These are phyloP conservation scores for Crucihimalaya himalaica DNA, from an alignment of 345 rosid genomes.

Conservation along the genomic window DNA sequence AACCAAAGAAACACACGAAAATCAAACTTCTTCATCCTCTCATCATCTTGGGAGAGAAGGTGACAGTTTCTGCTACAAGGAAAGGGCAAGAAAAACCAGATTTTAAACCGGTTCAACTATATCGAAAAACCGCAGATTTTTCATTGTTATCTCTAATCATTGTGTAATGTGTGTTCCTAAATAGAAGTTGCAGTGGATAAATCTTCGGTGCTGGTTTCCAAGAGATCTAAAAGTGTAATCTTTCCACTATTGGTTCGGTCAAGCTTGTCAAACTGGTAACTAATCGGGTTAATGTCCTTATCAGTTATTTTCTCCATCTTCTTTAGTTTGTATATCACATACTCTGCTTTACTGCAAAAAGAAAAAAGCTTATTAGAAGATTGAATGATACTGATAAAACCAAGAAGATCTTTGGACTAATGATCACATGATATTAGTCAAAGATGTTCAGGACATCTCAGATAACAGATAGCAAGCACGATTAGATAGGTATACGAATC, in stretches of 20 bases:
- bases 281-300: slow-evolving; percentile 53
- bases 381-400: neutral
- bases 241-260: slow-evolving; percentile 72
- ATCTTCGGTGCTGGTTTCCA: slow-evolving; percentile 39
- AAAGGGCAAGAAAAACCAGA: neutral
- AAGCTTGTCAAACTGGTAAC: slow-evolving; percentile 59
- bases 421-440: neutral
- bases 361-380: neutral
- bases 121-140: neutral
- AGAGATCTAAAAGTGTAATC: slow-evolving; percentile 74
- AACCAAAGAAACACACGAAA: neutral
- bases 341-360: slow-evolving; percentile 66
- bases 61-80: neutral
- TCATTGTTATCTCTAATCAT: neutral
- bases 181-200: slow-evolving; percentile 19
- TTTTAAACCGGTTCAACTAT: neutral
- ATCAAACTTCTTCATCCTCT: neutral
- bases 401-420: neutral
- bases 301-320: slow-evolving; percentile 72
- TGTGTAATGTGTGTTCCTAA: slow-evolving; percentile 18
- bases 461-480: neutral
- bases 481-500: neutral
- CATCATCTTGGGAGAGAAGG: neutral
- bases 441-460: slow-evolving; percentile 2
- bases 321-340: slow-evolving; percentile 75